Percentiles rank a stretch among this genome's conserved stretches.
Evolutionary conservation across 768 basidiomycete genomes (phyloP).

Genomic region (Macrolepiota dolichaula): DNA sequence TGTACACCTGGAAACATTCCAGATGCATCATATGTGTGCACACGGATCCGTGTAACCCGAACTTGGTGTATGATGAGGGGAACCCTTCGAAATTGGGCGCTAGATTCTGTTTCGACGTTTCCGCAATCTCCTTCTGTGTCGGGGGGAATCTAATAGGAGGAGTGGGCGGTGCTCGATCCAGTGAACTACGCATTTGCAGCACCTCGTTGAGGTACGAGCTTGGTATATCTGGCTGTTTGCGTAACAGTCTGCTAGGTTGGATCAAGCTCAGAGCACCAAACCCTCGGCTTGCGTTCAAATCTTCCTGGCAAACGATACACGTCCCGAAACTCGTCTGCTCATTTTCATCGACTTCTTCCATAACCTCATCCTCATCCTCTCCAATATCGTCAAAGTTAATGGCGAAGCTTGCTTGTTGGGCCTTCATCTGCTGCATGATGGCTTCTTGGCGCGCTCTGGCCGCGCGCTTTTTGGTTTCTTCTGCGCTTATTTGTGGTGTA

Average conservation of each 20-base stretch:
- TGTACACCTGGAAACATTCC: constrained; percentile 91
- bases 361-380: constrained; percentile 70
- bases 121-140: constrained; percentile 42
- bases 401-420: constrained; percentile 85
- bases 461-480: constrained; percentile 75
- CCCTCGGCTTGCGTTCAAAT: constrained; percentile 63
- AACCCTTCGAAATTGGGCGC: constrained; percentile 69
- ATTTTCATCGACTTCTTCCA: constrained; percentile 41
- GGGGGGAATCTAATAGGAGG: constrained; percentile 45
- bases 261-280: constrained; percentile 88
- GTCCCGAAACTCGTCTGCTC: constrained; percentile 63
- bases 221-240: constrained; percentile 70
- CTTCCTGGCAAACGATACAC: constrained; percentile 99
- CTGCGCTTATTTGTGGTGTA: constrained; percentile 42
- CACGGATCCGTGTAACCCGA: constrained; percentile 83
- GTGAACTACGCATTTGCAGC: constrained; percentile 53
- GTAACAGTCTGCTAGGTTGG: constrained; percentile 83
- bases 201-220: constrained; percentile 70
- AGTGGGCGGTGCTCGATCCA: constrained; percentile 51
- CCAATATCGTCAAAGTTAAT: constrained; percentile 71
- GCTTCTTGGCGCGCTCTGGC: constrained; percentile 90
- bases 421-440: constrained; percentile 95
- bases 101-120: constrained; percentile 36
- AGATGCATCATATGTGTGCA: constrained; percentile 98
- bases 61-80: constrained; percentile 66